These are phyloP conservation scores for Diutina scorzettiae DNA, from an alignment of 1,139 yeast species.

Conservation along the genomic window DNA sequence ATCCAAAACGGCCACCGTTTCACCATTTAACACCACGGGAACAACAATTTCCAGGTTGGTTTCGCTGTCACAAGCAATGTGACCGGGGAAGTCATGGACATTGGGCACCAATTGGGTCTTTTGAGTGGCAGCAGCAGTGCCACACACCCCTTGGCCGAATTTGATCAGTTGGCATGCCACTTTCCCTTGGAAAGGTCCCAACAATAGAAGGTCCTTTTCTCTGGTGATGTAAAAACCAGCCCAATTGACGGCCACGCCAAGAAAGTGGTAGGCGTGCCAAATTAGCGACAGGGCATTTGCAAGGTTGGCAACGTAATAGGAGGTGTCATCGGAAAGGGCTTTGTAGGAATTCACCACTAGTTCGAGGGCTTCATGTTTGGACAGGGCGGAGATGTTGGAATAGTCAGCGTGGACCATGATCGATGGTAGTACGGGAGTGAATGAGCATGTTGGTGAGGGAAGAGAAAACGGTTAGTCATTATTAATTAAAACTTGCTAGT, in stretches of 20 bases:
- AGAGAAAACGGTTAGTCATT: too few species aligned
- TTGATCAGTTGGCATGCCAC: slow-evolving; percentile 84
- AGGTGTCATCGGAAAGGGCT: slow-evolving; percentile 50
- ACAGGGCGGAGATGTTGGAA: slow-evolving; percentile 29
- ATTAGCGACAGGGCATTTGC: slow-evolving; percentile 76
- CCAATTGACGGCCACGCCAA: slow-evolving; percentile 65
- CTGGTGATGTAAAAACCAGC: slow-evolving; percentile 72
- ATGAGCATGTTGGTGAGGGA: too few species aligned
- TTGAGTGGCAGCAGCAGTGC: slow-evolving; percentile 53
- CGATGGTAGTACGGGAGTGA: not conserved
- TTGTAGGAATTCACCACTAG: slow-evolving; percentile 47
- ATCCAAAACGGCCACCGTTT: slow-evolving; percentile 67
- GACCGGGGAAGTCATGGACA: slow-evolving; percentile 76
- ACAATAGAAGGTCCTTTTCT: slow-evolving; percentile 35
- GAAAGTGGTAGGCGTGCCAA: slow-evolving; percentile 76
- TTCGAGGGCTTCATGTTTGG: slow-evolving; percentile 49
- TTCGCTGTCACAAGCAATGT: slow-evolving; percentile 94
- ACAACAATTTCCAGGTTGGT: slow-evolving; percentile 90
- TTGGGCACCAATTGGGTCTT: slow-evolving; percentile 64
- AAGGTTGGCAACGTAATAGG: slow-evolving; percentile 81
- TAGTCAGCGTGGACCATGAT: slow-evolving; percentile 47
- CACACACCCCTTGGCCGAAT: slow-evolving; percentile 86
- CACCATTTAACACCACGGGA: slow-evolving; percentile 42
- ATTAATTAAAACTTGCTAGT: too few species aligned
- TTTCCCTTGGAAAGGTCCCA: slow-evolving; percentile 95